These are phyloP conservation scores for Oryza coarctata DNA, from an alignment of 176 grass and related monocot genomes.

Conservation along the genomic window DNA sequence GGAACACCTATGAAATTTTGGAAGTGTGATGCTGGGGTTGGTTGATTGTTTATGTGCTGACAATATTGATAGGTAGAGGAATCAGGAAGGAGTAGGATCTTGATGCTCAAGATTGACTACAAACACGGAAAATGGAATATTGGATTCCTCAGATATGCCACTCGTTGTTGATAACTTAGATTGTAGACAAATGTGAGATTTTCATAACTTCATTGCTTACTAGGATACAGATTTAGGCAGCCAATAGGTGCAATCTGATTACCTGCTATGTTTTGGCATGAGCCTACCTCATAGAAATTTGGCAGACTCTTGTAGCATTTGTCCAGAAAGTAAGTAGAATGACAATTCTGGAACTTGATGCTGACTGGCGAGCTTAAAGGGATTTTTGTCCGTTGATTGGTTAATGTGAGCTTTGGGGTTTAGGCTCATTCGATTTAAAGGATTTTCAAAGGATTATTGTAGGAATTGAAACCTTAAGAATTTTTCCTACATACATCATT, in stretches of 20 bases:
- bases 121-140: neutral
- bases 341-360: neutral
- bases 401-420: neutral
- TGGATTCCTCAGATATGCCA: neutral
- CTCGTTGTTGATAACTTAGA: neutral
- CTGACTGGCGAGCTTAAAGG: neutral
- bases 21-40: neutral
- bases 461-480: no score
- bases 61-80: neutral
- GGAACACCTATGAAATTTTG: neutral
- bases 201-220: neutral
- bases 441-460: no score
- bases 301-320: neutral
- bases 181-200: neutral
- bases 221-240: neutral
- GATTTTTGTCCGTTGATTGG: neutral
- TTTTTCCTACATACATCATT: no score
- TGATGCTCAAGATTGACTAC: neutral
- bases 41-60: neutral
- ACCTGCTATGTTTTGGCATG: neutral
- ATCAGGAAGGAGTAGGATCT: neutral
- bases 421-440: no score
- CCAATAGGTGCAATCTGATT: neutral
- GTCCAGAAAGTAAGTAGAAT: neutral
- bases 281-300: neutral